Evolutionary conservation across 202 grass and related monocot genomes (phyloP).

Genomic region (Panicum virgatum): DNA sequence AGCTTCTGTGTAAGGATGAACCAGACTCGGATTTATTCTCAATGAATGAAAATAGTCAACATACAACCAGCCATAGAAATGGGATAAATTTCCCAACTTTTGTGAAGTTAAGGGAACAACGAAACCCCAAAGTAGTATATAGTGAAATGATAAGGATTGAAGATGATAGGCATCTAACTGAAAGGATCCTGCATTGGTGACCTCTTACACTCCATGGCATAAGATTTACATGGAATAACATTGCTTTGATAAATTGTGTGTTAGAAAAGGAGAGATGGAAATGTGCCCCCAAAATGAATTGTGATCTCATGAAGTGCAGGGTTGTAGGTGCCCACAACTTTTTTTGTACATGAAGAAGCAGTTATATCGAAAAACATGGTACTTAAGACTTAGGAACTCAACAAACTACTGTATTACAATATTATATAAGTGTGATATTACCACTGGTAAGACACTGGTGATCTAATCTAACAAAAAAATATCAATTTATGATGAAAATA

Average conservation of each 20-base stretch:
- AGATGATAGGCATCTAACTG: conserved; percentile 30
- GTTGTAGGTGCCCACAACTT: background rate
- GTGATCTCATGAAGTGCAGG: background rate
- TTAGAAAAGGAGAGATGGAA: conserved; percentile 4
- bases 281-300: background rate
- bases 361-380: conserved; percentile 2
- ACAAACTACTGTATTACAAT: background rate
- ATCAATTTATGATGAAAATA: background rate
- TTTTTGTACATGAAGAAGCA: background rate
- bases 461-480: background rate
- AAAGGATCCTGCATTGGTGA: conserved; percentile 19
- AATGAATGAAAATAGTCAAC: conserved; percentile 25
- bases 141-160: conserved; percentile 23
- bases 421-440: background rate
- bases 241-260: background rate
- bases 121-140: conserved; percentile 3
- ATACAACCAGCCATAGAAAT: conserved; percentile 17
- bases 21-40: background rate
- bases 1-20: background rate
- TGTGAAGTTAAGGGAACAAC: background rate
- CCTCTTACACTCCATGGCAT: background rate
- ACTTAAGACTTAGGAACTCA: background rate
- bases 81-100: background rate
- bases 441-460: background rate
- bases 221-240: background rate